Base-by-base conservation (phyloP, 1,284 basidiomycete genomes). In the Coniferiporia weirii region DNA sequence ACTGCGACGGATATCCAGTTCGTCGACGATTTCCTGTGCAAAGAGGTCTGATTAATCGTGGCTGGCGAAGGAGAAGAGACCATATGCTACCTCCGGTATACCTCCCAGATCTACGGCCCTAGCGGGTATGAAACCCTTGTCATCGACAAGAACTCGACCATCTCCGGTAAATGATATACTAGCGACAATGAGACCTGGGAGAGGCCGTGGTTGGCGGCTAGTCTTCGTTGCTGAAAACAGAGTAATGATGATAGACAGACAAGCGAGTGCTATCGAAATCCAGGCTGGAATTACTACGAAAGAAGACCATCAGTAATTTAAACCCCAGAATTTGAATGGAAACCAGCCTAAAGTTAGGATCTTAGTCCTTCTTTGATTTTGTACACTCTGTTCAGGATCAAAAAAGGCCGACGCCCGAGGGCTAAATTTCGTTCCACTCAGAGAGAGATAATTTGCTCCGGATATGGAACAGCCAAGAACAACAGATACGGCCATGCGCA, bases 91-190 rank as follows among this genome's bases (percentile, higher is more conserved):
- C 57, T 58, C 43, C 13, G 48, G 53, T 9, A 62, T 27, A 12
- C 61, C 57, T 2, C 52, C 35, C 10, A 62, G 50, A 34, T 62
- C 47, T 36, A 62, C 57, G n/a, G 19, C 38, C 40, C 49, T 44
- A 15, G 47, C 48, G 13, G 61, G 61, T 15, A 62, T 53, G 35
- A 59, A 27, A 7, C 57, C 61, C 36, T 56, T 46, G 32, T 62
- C 52, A 40, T 55, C 53, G 15, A 55, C 52, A 34, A 62, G 56
- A 47, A 59, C 49, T 13, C 61, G 48, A 12, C 61, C 57, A 56
- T 62, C 61, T 38, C 22, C 17, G n/a, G 43, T 12, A 34, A 59
- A 52, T 20, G 61, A 46, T 20, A 62, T 59, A 48, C 57, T 62
- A 5, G 57, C 57, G 43, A 62, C 46, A 20, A 13, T 40, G 10